phyloP scores from a whole-genome alignment of 2,329 filamentous ascomycete species.

The Alternaria incomplexa region DNA sequence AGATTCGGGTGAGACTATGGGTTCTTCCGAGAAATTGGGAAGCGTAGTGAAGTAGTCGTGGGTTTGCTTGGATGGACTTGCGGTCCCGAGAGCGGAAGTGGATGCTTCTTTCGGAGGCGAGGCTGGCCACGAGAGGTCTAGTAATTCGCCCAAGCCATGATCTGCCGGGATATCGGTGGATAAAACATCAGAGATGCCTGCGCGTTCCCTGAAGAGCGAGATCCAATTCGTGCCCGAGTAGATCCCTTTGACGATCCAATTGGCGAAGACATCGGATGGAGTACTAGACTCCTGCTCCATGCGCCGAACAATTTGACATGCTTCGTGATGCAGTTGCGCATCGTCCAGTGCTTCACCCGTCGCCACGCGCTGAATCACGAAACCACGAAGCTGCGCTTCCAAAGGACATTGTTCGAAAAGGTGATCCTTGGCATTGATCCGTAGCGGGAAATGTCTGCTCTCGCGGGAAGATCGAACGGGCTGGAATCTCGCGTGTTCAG shows the following conservation, averaged over 20 bases:
- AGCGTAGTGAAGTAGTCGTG: background rate
- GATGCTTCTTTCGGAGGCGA: background rate
- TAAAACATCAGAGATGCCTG: background rate
- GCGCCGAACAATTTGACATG: slow-evolving; percentile 27
- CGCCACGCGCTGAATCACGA: slow-evolving; percentile 14
- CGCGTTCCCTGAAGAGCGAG: slow-evolving; percentile 18
- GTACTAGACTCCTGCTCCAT: slow-evolving; percentile 28
- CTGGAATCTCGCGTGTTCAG: slow-evolving; percentile 26
- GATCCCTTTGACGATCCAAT: slow-evolving; percentile 30
- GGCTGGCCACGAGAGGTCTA: background rate
- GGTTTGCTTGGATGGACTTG: background rate
- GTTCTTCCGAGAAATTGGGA: background rate
- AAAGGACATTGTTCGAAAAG: slow-evolving; percentile 33
- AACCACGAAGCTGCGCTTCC: slow-evolving; percentile 25
- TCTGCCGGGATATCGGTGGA: background rate
- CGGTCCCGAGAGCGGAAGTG: background rate
- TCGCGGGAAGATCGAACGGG: slow-evolving; percentile 25
- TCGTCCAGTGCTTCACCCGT: slow-evolving; percentile 8
- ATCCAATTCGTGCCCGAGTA: slow-evolving; percentile 21
- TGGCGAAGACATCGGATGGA: slow-evolving; percentile 31
- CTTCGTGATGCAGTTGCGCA: slow-evolving; percentile 24
- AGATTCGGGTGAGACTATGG: background rate
- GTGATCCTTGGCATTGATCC: slow-evolving; percentile 22
- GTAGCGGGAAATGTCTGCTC: slow-evolving; percentile 18
- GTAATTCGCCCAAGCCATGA: background rate